These are phyloP conservation scores for Heracleum sosnowskyi DNA, from an alignment of 129 eudicot species.

Conservation along the genomic window DNA sequence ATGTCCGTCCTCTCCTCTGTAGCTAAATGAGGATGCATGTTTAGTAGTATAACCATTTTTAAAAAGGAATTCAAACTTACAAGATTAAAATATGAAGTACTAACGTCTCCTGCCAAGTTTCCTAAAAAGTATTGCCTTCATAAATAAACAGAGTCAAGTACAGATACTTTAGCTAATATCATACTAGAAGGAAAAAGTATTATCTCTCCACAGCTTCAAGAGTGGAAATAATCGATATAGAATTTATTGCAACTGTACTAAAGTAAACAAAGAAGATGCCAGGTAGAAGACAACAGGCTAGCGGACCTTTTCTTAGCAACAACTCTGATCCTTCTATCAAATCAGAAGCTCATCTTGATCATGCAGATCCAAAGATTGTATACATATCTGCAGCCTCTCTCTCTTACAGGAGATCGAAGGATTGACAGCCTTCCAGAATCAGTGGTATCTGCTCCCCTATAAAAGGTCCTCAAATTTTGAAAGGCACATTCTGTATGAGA, in stretches of 20 bases:
- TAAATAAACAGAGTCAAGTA: slow-evolving; percentile 17
- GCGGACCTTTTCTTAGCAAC: slow-evolving; percentile 87
- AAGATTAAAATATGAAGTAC: slow-evolving; percentile 87
- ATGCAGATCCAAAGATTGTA: slow-evolving; percentile 82
- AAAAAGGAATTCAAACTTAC: slow-evolving; percentile 34
- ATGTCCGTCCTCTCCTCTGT: neutral
- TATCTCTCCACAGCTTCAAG: slow-evolving; percentile 2
- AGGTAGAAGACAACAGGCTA: neutral
- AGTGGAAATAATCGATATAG: neutral
- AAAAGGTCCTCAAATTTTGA: slow-evolving; percentile 18
- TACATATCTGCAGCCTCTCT: slow-evolving; percentile 78
- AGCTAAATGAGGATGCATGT: neutral
- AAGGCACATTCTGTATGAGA: slow-evolving; percentile 22
- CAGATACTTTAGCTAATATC: neutral
- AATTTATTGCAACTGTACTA: slow-evolving; percentile 2
- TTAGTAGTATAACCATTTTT: neutral
- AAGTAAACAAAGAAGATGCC: neutral
- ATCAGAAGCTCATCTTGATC: slow-evolving; percentile 78
- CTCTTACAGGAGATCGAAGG: slow-evolving; percentile 62
- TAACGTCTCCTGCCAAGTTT: slow-evolving; percentile 78
- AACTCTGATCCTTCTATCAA: slow-evolving; percentile 81
- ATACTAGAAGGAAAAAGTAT: neutral
- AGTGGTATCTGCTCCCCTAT: slow-evolving; percentile 23
- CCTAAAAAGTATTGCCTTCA: slow-evolving; percentile 81
- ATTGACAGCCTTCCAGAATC: slow-evolving; percentile 29